A percentile compares a stretch with the other conserved stretches of the same genome.
These are phyloP conservation scores for Monilinia aucupariae DNA, from an alignment of 2,329 filamentous ascomycete genomes.

Conservation along the genomic window DNA sequence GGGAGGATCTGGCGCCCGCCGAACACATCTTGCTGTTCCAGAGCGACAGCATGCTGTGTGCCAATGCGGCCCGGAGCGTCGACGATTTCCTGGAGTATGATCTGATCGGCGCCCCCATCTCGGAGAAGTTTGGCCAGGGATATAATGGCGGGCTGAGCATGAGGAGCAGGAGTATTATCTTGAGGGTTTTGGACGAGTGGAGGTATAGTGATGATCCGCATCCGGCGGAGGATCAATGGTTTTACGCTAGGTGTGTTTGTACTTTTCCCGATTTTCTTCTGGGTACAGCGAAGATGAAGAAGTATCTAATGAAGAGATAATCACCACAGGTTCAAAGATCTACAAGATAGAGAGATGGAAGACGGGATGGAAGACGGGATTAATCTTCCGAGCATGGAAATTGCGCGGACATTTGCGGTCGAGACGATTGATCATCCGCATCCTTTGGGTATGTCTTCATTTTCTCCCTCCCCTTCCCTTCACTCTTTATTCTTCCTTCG, in stretches of 20 bases:
- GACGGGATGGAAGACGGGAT: conserved; percentile 27
- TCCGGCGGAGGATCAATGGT: conserved; percentile 34
- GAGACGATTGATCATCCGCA: conserved; percentile 34
- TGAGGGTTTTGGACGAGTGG: conserved; percentile 33
- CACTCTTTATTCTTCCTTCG: background rate
- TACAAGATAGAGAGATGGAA: conserved; percentile 24
- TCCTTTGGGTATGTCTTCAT: conserved; percentile 27
- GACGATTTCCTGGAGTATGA: conserved; percentile 37
- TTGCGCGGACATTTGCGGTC: conserved; percentile 33
- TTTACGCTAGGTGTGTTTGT: conserved; percentile 27
- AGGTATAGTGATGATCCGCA: conserved; percentile 26
- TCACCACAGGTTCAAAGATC: conserved; percentile 22
- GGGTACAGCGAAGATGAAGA: too few species aligned
- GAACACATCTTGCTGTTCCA: conserved; percentile 36
- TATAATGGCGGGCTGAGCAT: conserved; percentile 39
- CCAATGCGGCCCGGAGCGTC: conserved; percentile 33
- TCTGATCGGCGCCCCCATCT: conserved; percentile 37
- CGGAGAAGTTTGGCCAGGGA: conserved; percentile 28
- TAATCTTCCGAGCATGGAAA: conserved; percentile 31
- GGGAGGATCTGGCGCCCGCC: conserved; percentile 34
- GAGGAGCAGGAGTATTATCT: conserved; percentile 35
- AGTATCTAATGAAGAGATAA: background rate
- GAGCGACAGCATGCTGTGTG: conserved; percentile 36
- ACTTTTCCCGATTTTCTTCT: background rate
- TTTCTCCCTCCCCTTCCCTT: too few species aligned